These are phyloP conservation scores for Helotiales sp. DNA, from an alignment of 2,329 filamentous ascomycete species.

Conservation along the genomic window DNA sequence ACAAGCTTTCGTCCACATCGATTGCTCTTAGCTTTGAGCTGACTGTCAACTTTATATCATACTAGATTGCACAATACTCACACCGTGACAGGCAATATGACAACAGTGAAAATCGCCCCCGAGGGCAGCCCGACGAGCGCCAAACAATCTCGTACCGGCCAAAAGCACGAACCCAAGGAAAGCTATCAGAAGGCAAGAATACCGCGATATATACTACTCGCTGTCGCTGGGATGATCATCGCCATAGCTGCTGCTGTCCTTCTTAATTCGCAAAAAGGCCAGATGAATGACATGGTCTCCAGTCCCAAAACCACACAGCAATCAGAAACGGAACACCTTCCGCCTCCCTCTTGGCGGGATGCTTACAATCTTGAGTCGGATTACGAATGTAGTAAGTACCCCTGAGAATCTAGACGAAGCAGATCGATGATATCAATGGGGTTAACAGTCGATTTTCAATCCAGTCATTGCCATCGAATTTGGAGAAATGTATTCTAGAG, in stretches of 20 bases:
- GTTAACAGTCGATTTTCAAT: neutral
- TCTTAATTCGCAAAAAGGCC: neutral
- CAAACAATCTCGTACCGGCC: neutral
- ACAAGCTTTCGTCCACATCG: neutral
- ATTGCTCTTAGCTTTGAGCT: neutral
- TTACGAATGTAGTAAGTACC: neutral
- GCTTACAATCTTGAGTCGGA: neutral
- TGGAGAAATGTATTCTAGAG: slow-evolving; percentile 18
- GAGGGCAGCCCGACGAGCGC: neutral
- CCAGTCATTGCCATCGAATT: slow-evolving; percentile 27
- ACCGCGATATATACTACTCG: neutral
- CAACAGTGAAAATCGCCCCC: neutral
- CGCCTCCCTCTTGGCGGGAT: neutral
- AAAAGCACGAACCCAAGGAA: neutral
- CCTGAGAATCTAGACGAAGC: neutral
- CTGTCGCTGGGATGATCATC: neutral
- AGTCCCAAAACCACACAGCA: neutral
- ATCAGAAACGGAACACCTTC: neutral
- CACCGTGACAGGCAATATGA: too few species aligned
- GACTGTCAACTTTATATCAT: neutral
- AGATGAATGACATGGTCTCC: neutral
- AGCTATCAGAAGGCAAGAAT: neutral
- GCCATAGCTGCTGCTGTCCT: neutral
- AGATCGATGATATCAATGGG: too few species aligned
- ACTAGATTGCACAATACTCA: neutral